Base-by-base conservation (phyloP, 2,329 filamentous ascomycete species). In the Torrubiella hemipterigena region DNA sequence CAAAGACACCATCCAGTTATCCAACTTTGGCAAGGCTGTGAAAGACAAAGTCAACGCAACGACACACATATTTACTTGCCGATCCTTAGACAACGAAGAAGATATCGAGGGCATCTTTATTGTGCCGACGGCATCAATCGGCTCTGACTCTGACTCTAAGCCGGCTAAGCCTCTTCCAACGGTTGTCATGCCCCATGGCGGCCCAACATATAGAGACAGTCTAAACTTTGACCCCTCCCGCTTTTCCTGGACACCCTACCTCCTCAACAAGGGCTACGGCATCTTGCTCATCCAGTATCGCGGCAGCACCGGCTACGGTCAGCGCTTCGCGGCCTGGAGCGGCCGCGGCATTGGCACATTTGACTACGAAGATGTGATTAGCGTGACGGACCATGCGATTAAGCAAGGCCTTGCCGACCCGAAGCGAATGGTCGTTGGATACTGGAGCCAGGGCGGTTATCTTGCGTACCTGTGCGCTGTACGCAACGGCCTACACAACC, bases 201-300 rank as follows among this genome's bases (percentile, higher is more conserved):
- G 55, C 2, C 55, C 56, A 2, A 47, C 50, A 31, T 27, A 21
- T 21, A 43, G 51, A 19, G 33, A 40, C n/a, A 47, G 45, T 20
- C 22, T 48, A 21, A 12, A 12, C 5, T 59, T 60, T 33, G 43
- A 54, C 23, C 27, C 41, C 4, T n/a, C 38, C 0, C 25, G 23
- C 18, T 43, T 41, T 22, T 42, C 42, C 25, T 55, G 47, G 46
- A 38, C 45, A 1, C 47, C 52, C 2, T 46, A 46, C 12, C 38
- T 59, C 8, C 44, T 59, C 4, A 34, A 45, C 6, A 42, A 45
- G 7, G 56, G 57, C n/a, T 59, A 56, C 24, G 50, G 45, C 1
- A 31, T 61, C n/a, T 42, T 62, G 4, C 39, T 49, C 3, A 45
- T 50, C 1, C 54, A 61, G 32, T 61, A 61, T 29, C 52, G 56